phyloP scores from a whole-genome alignment of 768 basidiomycete genomes.

The Chalciporus piperatus region DNA sequence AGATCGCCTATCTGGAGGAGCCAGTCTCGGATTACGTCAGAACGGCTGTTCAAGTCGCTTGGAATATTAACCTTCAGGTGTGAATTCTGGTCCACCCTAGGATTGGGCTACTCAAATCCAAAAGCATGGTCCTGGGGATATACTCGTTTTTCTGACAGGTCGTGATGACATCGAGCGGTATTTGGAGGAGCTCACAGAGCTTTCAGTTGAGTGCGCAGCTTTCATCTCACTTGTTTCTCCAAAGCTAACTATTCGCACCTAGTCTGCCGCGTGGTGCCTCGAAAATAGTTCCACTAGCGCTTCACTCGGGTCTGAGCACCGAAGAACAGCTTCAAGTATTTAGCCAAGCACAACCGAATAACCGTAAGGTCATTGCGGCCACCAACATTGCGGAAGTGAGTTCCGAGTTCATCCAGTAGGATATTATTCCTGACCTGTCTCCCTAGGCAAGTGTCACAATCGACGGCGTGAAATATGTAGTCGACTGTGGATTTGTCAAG shows the following conservation, averaged over 20 bases:
- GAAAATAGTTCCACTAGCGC: slow-evolving; percentile 63
- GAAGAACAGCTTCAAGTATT: slow-evolving; percentile 90
- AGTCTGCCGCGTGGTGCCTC: slow-evolving; percentile 55
- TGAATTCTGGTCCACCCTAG: slow-evolving; percentile 6
- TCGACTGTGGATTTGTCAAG: slow-evolving; percentile 96
- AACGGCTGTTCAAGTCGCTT: slow-evolving; percentile 78
- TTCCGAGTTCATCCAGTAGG: background rate
- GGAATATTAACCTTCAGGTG: slow-evolving; percentile 81
- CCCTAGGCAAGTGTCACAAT: slow-evolving; percentile 91
- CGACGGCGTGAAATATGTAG: slow-evolving; percentile 89
- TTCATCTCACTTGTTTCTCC: background rate
- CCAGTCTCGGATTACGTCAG: slow-evolving; percentile 78
- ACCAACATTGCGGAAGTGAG: slow-evolving; percentile 94
- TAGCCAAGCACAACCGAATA: slow-evolving; percentile 66
- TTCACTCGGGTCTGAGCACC: slow-evolving; percentile 87
- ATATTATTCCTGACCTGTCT: background rate
- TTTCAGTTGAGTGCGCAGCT: slow-evolving; percentile 59
- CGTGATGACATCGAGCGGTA: slow-evolving; percentile 95
- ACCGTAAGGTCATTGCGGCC: slow-evolving; percentile 85
- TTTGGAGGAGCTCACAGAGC: slow-evolving; percentile 74
- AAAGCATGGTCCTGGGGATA: slow-evolving; percentile 82
- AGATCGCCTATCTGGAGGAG: slow-evolving; percentile 82
- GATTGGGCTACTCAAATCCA: background rate
- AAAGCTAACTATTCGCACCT: background rate
- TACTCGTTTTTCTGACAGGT: slow-evolving; percentile 92